Conservation (phyloP, 306 rosid genomes). For the Trifolium repens region DNA sequence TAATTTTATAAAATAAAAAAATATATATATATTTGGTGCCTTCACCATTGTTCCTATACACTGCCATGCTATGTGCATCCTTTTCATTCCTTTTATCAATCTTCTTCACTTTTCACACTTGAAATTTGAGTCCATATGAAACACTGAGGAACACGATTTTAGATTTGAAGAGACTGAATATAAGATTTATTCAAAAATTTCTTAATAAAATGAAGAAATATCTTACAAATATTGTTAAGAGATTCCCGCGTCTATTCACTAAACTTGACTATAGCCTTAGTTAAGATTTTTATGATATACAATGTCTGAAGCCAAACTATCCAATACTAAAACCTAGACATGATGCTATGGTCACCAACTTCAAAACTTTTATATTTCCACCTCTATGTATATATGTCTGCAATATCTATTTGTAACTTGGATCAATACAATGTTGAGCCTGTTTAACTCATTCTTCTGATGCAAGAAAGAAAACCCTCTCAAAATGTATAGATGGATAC, state of each 20-base stretch:
- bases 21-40: too few species aligned
- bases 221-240: conserved; percentile 38
- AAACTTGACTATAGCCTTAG: conserved; percentile 41
- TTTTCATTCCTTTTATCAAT: too few species aligned
- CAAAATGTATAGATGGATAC: too few species aligned
- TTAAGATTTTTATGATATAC: conserved; percentile 40
- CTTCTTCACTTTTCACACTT: too few species aligned
- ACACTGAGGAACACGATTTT: conserved; percentile 27
- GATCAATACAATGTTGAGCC: too few species aligned
- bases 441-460: too few species aligned
- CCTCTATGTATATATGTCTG: conserved; percentile 39
- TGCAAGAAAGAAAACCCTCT: too few species aligned
- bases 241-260: conserved; percentile 42
- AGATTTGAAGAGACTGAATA: conserved; percentile 19
- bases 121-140: too few species aligned
- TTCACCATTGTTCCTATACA: too few species aligned
- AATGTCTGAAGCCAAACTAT: conserved; percentile 39
- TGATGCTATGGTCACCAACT: conserved; percentile 48
- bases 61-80: too few species aligned
- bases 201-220: conserved; percentile 38
- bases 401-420: conserved; percentile 32
- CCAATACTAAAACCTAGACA: conserved; percentile 54
- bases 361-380: conserved; percentile 49
- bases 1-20: too few species aligned
- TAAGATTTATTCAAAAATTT: conserved; percentile 41